Percentiles rank a stretch among this genome's conserved stretches.
phyloP scores from a whole-genome alignment of 176 grass and related monocot genomes.

The Carex kokanica region DNA sequence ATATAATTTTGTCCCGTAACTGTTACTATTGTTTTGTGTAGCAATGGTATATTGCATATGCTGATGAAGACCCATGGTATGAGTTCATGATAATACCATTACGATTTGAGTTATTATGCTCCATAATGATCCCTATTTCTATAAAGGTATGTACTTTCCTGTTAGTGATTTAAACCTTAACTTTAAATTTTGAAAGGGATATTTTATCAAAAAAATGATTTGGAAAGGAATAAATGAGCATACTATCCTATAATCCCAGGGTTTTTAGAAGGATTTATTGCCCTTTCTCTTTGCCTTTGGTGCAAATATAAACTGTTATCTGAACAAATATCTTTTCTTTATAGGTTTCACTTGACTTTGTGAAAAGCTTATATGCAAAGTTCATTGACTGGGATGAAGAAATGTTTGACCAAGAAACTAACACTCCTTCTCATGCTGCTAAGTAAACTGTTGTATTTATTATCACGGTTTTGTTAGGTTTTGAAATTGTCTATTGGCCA shows the following conservation, averaged over 20 bases:
- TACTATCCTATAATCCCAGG: background rate
- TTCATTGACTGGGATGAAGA: conserved; percentile 99
- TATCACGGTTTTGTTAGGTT: background rate
- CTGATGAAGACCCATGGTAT: conserved; percentile 86
- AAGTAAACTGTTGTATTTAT: conserved; percentile 45
- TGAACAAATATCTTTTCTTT: conserved; percentile 27
- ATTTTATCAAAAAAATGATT: background rate
- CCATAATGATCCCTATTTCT: conserved; percentile 99
- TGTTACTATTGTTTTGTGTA: conserved; percentile 29
- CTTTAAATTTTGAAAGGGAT: conserved; percentile 18
- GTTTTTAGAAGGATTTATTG: conserved; percentile 1
- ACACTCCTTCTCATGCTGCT: conserved; percentile 85
- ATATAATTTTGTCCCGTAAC: background rate
- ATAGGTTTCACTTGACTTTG: conserved; percentile 93
- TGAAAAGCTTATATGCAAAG: conserved; percentile 94
- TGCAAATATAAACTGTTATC: background rate
- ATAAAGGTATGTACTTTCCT: conserved; percentile 66
- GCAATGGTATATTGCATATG: conserved; percentile 95
- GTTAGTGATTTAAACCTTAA: conserved; percentile 30
- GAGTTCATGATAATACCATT: conserved; percentile 88
- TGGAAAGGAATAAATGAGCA: conserved; percentile 12
- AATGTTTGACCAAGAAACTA: conserved; percentile 87
- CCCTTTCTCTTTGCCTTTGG: background rate
- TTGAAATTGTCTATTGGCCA: background rate
- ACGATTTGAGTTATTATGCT: conserved; percentile 88